Percentiles rank a stretch among this genome's conserved stretches.
These are phyloP conservation scores for Mortierella sp. DNA, from an alignment of 371 early-diverging fungal species.

Conservation along the genomic window DNA sequence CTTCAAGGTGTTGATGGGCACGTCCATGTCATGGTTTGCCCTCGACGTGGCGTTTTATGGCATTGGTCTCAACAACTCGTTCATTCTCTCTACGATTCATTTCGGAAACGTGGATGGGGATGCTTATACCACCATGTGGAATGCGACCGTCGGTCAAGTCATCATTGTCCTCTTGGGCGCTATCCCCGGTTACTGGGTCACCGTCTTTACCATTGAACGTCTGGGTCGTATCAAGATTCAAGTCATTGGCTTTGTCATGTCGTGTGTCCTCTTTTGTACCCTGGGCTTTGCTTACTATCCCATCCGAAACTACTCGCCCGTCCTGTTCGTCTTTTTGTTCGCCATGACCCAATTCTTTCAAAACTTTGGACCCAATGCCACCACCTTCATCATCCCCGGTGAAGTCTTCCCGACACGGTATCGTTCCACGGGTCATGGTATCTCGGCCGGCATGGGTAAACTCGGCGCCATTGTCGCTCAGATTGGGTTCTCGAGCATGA, in stretches of 20 bases:
- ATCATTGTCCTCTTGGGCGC: constrained; percentile 70
- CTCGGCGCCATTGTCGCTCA: constrained; percentile 74
- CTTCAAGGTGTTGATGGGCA: constrained; percentile 66
- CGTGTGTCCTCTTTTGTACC: constrained; percentile 65
- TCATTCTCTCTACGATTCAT: constrained; percentile 68
- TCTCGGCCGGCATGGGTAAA: constrained; percentile 77
- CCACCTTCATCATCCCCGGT: constrained; percentile 78
- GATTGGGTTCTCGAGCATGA: constrained; percentile 61
- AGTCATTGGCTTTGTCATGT: constrained; percentile 66
- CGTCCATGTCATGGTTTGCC: constrained; percentile 74
- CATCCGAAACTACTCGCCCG: constrained; percentile 50
- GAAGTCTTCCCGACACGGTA: constrained; percentile 77
- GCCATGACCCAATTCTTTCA: constrained; percentile 72
- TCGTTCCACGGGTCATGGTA: constrained; percentile 75
- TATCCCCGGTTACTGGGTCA: constrained; percentile 80
- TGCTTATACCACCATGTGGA: constrained; percentile 49
- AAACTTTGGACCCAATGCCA: constrained; percentile 82
- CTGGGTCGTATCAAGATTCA: constrained; percentile 69
- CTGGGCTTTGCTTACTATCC: constrained; percentile 63
- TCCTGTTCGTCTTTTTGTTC: constrained; percentile 64
- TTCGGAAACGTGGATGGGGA: constrained; percentile 40
- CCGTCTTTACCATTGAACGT: constrained; percentile 71
- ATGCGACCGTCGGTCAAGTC: constrained; percentile 61
- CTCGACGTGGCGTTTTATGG: constrained; percentile 92
- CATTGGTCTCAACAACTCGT: constrained; percentile 82